Evolutionary conservation across 1,139 yeast species (phyloP).

Genomic region (Waltiozyma solani): DNA sequence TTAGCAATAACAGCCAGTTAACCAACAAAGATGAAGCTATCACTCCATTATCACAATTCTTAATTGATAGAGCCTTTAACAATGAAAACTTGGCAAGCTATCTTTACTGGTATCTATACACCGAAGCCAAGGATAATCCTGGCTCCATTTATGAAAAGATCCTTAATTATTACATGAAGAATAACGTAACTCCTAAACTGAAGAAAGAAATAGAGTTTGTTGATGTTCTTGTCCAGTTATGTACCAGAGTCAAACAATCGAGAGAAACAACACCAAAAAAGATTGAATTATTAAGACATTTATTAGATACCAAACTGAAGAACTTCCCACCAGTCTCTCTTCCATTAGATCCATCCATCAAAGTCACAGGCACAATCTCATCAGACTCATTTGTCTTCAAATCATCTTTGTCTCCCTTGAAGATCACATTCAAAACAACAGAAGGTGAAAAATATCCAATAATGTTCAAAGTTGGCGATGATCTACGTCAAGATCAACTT

Average conservation of each 20-base stretch:
- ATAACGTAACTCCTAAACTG: slow-evolving; percentile 21
- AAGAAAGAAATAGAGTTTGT: slow-evolving; percentile 36
- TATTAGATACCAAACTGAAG: slow-evolving; percentile 24
- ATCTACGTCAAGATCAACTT: slow-evolving; percentile 89
- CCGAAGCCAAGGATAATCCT: slow-evolving; percentile 69
- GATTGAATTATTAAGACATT: slow-evolving; percentile 32
- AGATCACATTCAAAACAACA: slow-evolving; percentile 63
- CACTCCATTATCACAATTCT: slow-evolving; percentile 70
- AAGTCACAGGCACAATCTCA: slow-evolving; percentile 69
- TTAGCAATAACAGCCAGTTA: neutral
- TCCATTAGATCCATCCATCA: slow-evolving; percentile 28
- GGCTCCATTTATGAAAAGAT: slow-evolving; percentile 24
- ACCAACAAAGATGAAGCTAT: neutral
- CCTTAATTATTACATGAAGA: slow-evolving; percentile 24
- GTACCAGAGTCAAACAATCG: slow-evolving; percentile 32
- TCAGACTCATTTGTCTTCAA: slow-evolving; percentile 82
- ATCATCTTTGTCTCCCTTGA: slow-evolving; percentile 81
- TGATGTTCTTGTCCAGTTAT: slow-evolving; percentile 29
- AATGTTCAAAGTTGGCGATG: slow-evolving; percentile 95
- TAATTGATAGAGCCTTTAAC: slow-evolving; percentile 61
- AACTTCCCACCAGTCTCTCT: slow-evolving; percentile 20
- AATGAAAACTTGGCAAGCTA: slow-evolving; percentile 67
- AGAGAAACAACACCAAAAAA: slow-evolving; percentile 51
- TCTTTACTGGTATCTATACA: slow-evolving; percentile 87
- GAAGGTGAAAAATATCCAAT: slow-evolving; percentile 56